phyloP scores from a whole-genome alignment of 2,329 filamentous ascomycete species.

The Didymella sp. region DNA sequence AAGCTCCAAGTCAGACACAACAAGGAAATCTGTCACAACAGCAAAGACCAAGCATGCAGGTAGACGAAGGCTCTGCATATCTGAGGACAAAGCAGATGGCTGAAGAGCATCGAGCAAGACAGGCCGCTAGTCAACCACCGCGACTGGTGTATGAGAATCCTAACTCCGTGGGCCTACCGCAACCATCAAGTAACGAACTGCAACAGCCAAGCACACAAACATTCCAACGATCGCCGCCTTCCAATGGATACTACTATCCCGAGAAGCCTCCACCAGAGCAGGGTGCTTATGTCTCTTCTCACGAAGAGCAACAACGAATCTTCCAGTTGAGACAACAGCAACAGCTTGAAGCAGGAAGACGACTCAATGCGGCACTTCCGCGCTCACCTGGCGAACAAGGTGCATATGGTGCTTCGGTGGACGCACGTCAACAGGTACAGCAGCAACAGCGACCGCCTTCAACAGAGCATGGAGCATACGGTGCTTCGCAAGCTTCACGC shows the following conservation, averaged over 20 bases:
- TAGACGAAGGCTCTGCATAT: constrained; percentile 34
- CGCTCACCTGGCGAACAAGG: constrained; percentile 12
- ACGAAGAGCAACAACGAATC: constrained; percentile 23
- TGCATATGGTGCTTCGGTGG: not conserved
- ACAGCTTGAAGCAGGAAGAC: constrained; percentile 12
- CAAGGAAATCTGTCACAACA: constrained; percentile 14
- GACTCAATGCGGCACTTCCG: not conserved
- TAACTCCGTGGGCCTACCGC: constrained; percentile 10
- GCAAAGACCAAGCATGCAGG: constrained; percentile 4
- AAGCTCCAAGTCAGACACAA: constrained; percentile 21
- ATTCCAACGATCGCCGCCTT: constrained; percentile 20
- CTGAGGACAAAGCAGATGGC: constrained; percentile 31
- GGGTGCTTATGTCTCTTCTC: constrained; percentile 27
- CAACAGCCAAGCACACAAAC: constrained; percentile 16
- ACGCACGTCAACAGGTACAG: constrained; percentile 8
- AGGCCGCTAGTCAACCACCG: constrained; percentile 11
- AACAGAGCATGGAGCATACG: not conserved
- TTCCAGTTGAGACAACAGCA: constrained; percentile 14
- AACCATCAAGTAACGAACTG: constrained; percentile 13
- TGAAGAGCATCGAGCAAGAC: constrained; percentile 29
- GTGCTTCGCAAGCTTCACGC: constrained; percentile 7
- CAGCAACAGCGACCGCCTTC: constrained; percentile 1
- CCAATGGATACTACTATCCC: constrained; percentile 38
- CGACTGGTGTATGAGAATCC: constrained; percentile 15
- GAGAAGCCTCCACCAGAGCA: constrained; percentile 21